phyloP scores from a whole-genome alignment of 2,329 filamentous ascomycete species.

The Aspergillus floridensis region DNA sequence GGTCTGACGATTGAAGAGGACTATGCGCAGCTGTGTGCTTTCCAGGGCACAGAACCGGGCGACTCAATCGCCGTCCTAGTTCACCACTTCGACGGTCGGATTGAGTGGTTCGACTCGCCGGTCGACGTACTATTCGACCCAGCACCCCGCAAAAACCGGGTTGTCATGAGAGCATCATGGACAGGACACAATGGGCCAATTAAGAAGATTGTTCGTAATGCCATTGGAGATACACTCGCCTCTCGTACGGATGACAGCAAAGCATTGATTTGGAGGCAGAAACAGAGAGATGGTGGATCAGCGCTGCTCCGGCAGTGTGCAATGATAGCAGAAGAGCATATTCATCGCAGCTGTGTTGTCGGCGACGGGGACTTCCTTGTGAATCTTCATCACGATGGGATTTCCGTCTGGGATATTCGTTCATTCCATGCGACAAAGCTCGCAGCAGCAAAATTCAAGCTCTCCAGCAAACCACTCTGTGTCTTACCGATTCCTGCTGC shows the following conservation, averaged over 20 bases:
- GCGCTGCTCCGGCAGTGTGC: slow-evolving; percentile 65
- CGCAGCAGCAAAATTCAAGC: slow-evolving; percentile 56
- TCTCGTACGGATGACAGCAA: slow-evolving; percentile 78
- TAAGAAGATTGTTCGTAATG: slow-evolving; percentile 82
- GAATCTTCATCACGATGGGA: slow-evolving; percentile 68
- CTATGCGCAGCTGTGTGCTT: slow-evolving; percentile 70
- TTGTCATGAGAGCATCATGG: slow-evolving; percentile 67
- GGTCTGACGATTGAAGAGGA: slow-evolving; percentile 39
- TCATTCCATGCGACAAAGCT: slow-evolving; percentile 58
- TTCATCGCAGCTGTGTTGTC: slow-evolving; percentile 76
- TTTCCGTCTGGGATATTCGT: slow-evolving; percentile 79
- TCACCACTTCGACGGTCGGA: slow-evolving; percentile 80
- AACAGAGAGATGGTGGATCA: slow-evolving; percentile 49
- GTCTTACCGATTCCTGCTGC: slow-evolving; percentile 67
- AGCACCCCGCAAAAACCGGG: slow-evolving; percentile 56
- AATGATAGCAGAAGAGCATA: slow-evolving; percentile 66
- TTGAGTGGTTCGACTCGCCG: slow-evolving; percentile 76
- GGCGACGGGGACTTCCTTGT: slow-evolving; percentile 75
- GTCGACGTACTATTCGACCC: slow-evolving; percentile 80
- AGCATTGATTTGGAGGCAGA: slow-evolving; percentile 78
- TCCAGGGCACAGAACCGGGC: slow-evolving; percentile 61
- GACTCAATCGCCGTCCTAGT: slow-evolving; percentile 70
- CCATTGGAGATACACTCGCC: slow-evolving; percentile 73
- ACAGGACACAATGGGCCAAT: slow-evolving; percentile 79
- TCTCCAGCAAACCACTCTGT: slow-evolving; percentile 72